Conservation (phyloP, 202 grass and related monocot genomes). For the Carex arenaria region DNA sequence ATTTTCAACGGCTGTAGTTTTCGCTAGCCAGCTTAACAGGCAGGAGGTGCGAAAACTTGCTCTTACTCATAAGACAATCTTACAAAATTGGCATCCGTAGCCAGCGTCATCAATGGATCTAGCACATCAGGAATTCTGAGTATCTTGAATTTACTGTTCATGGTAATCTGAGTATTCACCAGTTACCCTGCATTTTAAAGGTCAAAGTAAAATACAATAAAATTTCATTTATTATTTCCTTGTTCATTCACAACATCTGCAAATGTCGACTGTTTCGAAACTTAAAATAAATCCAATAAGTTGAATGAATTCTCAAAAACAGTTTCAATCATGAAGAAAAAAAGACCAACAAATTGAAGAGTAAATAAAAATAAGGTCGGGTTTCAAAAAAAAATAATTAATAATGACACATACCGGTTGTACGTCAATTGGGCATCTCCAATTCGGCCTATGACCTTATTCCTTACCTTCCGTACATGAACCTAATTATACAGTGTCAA, state of each 20-base stretch:
- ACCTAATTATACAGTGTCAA: conserved; percentile 33
- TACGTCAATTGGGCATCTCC: conserved; percentile 81
- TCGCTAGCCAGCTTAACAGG: background rate
- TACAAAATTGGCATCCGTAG: background rate
- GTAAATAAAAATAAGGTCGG: background rate
- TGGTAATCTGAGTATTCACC: conserved; percentile 21
- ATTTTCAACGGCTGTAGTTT: background rate
- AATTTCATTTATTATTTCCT: background rate
- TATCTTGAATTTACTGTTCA: background rate
- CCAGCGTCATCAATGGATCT: background rate
- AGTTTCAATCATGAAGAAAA: background rate
- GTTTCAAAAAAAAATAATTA: background rate
- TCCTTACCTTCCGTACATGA: conserved; percentile 94
- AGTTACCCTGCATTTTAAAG: conserved; percentile 24
- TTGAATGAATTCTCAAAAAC: background rate
- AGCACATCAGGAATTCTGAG: background rate
- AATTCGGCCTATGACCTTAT: conserved; percentile 82
- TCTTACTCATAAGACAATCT: background rate
- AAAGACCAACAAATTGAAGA: background rate
- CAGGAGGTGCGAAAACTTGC: background rate
- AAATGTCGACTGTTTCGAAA: background rate
- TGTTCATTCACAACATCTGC: background rate
- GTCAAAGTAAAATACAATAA: background rate
- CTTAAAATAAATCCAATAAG: background rate
- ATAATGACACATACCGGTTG: conserved; percentile 43